phyloP scores from a whole-genome alignment of 2,329 filamentous ascomycete genomes.

The Hymenoscyphus fructigenus region DNA sequence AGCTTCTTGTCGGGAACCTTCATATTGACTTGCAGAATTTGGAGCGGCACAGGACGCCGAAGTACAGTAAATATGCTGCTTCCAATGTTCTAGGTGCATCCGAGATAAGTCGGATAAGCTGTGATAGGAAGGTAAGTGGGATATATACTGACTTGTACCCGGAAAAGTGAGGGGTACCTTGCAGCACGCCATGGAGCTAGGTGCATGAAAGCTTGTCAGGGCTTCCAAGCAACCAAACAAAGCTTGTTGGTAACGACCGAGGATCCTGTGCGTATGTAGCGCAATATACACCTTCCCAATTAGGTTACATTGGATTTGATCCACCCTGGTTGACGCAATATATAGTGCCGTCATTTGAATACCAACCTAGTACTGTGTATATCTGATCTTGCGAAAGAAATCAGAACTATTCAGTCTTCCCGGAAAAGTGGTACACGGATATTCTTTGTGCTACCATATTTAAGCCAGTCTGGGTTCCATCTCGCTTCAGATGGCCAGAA shows the following conservation, averaged over 20 bases:
- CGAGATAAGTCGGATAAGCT: slow-evolving; percentile 6
- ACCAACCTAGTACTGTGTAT: too few relatives aligned
- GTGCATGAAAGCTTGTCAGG: neutral
- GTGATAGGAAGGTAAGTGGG: slow-evolving; percentile 8
- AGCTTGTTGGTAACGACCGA: neutral
- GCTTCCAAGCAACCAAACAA: slow-evolving; percentile 3
- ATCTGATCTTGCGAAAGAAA: too few relatives aligned
- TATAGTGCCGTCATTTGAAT: too few relatives aligned
- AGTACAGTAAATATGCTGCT: slow-evolving; percentile 1
- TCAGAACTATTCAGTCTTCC: too few relatives aligned
- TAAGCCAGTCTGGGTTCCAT: too few relatives aligned
- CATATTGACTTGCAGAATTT: neutral
- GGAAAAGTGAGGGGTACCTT: neutral
- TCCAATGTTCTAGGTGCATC: neutral
- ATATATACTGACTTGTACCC: neutral
- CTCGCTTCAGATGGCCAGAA: too few relatives aligned
- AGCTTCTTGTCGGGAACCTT: neutral
- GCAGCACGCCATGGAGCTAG: neutral
- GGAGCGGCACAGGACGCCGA: neutral
- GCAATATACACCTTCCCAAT: neutral
- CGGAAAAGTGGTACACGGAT: too few relatives aligned
- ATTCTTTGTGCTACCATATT: too few relatives aligned
- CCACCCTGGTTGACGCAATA: neutral
- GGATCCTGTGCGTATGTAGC: neutral
- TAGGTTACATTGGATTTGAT: neutral